Conservation (phyloP, 257 asterid species). For the Gardenia jasminoides region DNA sequence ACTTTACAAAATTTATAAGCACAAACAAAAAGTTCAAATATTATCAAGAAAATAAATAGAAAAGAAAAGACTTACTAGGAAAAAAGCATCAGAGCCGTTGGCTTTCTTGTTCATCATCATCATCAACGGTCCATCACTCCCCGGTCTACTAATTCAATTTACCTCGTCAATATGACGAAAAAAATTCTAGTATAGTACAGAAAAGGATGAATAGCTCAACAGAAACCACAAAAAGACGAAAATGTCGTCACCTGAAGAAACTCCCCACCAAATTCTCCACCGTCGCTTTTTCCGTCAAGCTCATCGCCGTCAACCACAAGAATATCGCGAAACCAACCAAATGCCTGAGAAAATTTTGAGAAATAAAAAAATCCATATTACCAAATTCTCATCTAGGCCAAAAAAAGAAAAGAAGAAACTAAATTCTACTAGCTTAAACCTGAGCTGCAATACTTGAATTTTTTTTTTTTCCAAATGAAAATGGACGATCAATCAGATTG, state of each 20-base stretch:
- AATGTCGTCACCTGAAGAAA: conserved; percentile 45
- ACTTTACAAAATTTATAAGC: not conserved
- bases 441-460: not conserved
- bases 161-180: too few relatives aligned
- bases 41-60: too few relatives aligned
- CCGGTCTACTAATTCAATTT: conserved; percentile 28
- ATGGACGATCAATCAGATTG: not conserved
- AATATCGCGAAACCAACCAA: conserved; percentile 73
- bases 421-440: not conserved
- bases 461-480: not conserved
- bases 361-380: too few relatives aligned
- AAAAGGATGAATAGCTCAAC: not conserved
- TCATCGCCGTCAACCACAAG: conserved; percentile 57
- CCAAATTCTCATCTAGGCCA: too few relatives aligned
- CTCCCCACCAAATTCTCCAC: conserved; percentile 38
- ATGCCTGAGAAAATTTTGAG: conserved; percentile 79
- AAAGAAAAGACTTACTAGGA: conserved; percentile 44
- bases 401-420: not conserved
- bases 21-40: too few relatives aligned
- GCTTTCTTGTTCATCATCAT: conserved; percentile 31
- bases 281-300: conserved; percentile 61
- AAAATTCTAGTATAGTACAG: not conserved
- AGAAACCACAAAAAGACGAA: not conserved
- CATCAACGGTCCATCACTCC: conserved; percentile 46
- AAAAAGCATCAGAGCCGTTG: conserved; percentile 55